phyloP scores from a whole-genome alignment of 1,284 basidiomycete genomes.

The Phellopilus nigrolimitatus region DNA sequence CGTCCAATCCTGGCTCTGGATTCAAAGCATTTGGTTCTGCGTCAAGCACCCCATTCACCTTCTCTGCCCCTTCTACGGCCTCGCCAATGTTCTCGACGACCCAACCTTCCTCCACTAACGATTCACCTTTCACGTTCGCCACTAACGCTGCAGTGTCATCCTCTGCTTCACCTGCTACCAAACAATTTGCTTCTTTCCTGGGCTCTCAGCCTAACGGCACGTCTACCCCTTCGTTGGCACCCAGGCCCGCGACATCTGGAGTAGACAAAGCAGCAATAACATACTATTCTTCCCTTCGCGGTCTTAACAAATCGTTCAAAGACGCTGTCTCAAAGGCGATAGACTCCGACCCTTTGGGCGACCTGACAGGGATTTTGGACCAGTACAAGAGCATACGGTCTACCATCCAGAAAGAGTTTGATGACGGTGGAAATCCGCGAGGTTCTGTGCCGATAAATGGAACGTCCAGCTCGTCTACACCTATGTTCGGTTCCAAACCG shows the following conservation, averaged over 20 bases:
- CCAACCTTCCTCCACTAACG: conserved; percentile 23
- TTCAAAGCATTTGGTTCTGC: conserved; percentile 15
- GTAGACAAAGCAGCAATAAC: conserved; percentile 33
- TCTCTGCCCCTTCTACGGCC: too few species aligned
- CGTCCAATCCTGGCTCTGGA: neutral
- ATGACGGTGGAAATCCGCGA: conserved; percentile 32
- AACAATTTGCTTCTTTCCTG: conserved; percentile 25
- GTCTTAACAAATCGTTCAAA: conserved; percentile 73
- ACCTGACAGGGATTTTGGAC: conserved; percentile 57
- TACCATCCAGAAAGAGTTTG: conserved; percentile 54
- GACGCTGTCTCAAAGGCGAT: conserved; percentile 57
- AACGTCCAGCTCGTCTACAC: neutral
- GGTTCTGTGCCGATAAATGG: conserved; percentile 5
- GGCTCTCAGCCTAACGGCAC: conserved; percentile 16
- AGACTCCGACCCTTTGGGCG: conserved; percentile 72
- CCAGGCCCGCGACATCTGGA: conserved; percentile 19
- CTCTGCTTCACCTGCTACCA: conserved; percentile 33
- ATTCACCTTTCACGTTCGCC: conserved; percentile 34
- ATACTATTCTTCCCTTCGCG: conserved; percentile 75
- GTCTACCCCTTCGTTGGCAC: conserved; percentile 24
- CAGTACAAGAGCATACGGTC: conserved; percentile 61
- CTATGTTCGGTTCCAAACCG: conserved; percentile 19
- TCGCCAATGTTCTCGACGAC: conserved; percentile 16
- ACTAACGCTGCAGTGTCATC: conserved; percentile 26
- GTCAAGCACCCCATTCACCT: conserved; percentile 18